Base-by-base conservation (phyloP, 1,284 basidiomycete genomes). In the Clitocybe nebularis region DNA sequence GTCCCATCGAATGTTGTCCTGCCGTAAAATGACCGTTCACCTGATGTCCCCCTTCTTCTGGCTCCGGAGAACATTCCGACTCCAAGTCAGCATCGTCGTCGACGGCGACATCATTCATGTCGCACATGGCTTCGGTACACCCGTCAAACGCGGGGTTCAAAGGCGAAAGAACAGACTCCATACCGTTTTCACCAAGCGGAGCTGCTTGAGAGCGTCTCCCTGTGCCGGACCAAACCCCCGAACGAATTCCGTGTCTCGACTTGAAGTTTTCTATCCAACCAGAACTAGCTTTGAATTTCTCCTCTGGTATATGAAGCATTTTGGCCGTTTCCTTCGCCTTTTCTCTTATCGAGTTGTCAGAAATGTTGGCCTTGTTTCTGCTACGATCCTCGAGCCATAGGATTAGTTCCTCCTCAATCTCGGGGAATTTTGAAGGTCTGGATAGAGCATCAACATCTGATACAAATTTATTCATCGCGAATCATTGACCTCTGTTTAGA, bases 181-280 rank as follows among this genome's bases (percentile, higher is more conserved):
- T 10, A 39, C 48, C 56, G 52, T 44, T 58, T 48, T 47, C 57
- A 30, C 48, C 54, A 47, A 53, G 62, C 55, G 45, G 63, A 54
- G 46, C 58, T 45, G 46, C 61, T 52, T 42, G 44, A 22, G 45
- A 38, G 37, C 54, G 59, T 56, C 46, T 59, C 43, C 55, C 63
- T 36, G 63, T 54, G 21, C 75, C 75, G 17, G 66, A 60, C 74
- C 77, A 86, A 14, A 76, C 69, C 0, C 84, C 84, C 20, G 77
- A 77, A 23, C 76, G 72, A 46, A 92, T 86, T 40, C 77, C 77
- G 54, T 84, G 77, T 28, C 91, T 81, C 52, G 81, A 75, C 64
- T 93, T 93, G 72, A 93, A 94, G 61, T 90, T 91, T 57, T 93
- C 90, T 43, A 94, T 75, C 91, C 91, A 94, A 3, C 90, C 89